A percentile compares a stretch with the other conserved stretches of the same genome.
phyloP scores from a whole-genome alignment of 352 stramenopile genomes.

The Pilasporangium apinafurcum region DNA sequence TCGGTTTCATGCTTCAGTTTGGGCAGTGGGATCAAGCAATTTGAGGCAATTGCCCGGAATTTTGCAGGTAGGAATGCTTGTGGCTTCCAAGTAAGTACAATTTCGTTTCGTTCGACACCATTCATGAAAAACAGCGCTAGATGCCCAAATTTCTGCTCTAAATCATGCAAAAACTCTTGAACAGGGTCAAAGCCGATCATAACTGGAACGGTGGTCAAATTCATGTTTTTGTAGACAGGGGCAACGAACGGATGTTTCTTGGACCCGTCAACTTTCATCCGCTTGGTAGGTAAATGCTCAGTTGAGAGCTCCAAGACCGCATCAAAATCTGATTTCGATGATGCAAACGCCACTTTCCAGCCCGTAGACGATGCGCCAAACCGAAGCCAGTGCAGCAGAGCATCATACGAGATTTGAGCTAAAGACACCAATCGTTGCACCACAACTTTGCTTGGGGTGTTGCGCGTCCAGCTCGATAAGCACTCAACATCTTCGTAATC shows the following conservation, averaged over 20 bases:
- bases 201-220: conserved; percentile 50
- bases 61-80: conserved; percentile 70
- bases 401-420: conserved; percentile 46
- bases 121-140: conserved; percentile 81
- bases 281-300: conserved; percentile 55
- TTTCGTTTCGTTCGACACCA: conserved; percentile 46
- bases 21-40: conserved; percentile 46
- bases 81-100: conserved; percentile 77
- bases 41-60: conserved; percentile 76
- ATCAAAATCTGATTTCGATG: conserved; percentile 57
- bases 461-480: conserved; percentile 77
- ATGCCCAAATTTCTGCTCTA: conserved; percentile 54
- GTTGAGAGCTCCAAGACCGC: conserved; percentile 41
- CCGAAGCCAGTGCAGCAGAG: conserved; percentile 52
- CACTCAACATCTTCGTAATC: conserved; percentile 80
- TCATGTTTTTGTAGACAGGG: conserved; percentile 86
- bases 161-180: conserved; percentile 47
- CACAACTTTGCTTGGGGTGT: conserved; percentile 50
- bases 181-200: conserved; percentile 75
- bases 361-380: conserved; percentile 39
- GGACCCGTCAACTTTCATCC: conserved; percentile 39
- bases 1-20: conserved; percentile 10
- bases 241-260: conserved; percentile 69
- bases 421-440: conserved; percentile 60
- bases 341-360: conserved; percentile 61